Percentiles rank a stretch among this genome's conserved stretches.
Evolutionary conservation across 306 rosid genomes (phyloP).

Genomic region (Gillenia trifoliata): DNA sequence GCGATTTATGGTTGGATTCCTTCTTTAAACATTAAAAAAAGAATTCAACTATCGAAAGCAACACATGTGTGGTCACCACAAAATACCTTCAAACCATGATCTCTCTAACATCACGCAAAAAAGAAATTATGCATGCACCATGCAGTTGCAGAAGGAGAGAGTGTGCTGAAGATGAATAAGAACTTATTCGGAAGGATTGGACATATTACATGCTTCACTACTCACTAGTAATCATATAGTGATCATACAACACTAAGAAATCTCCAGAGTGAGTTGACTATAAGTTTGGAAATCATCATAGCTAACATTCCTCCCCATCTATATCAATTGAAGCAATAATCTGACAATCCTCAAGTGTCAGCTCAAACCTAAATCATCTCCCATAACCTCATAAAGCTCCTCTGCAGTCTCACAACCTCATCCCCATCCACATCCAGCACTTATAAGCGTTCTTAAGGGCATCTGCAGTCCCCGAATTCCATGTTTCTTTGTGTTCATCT

Average conservation of each 20-base stretch:
- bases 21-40: no score
- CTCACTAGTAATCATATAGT: background rate
- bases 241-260: background rate
- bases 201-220: background rate
- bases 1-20: no score
- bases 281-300: slow-evolving; percentile 53
- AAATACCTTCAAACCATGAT: background rate
- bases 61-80: no score
- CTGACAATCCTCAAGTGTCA: slow-evolving; percentile 46
- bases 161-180: background rate
- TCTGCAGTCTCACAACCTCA: slow-evolving; percentile 47
- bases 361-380: slow-evolving; percentile 30
- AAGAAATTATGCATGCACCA: background rate
- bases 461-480: slow-evolving; percentile 40
- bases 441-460: slow-evolving; percentile 38
- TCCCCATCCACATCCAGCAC: slow-evolving; percentile 39
- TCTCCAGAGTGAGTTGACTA: slow-evolving; percentile 40
- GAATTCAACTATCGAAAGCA: no score
- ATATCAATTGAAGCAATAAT: slow-evolving; percentile 56
- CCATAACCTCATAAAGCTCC: slow-evolving; percentile 42
- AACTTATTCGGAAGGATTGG: background rate
- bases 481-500: slow-evolving; percentile 49
- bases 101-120: background rate
- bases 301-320: slow-evolving; percentile 65
- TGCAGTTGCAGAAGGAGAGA: background rate